Evolutionary conservation across 805 yeast genomes (phyloP).

Genomic region (Grigorovia jiainica): DNA sequence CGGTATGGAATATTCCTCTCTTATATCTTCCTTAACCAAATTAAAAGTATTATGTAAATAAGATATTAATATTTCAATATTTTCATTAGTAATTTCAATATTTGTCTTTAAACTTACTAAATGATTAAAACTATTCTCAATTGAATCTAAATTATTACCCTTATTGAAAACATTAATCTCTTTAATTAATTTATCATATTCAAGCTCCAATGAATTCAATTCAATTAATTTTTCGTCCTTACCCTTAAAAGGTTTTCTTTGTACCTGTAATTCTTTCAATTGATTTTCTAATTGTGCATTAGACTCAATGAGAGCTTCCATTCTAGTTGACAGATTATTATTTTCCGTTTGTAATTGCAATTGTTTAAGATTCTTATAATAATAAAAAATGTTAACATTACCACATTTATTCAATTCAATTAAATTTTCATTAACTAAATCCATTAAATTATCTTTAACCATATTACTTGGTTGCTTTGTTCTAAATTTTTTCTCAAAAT

Average conservation of each 20-base stretch:
- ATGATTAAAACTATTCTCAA: too few species aligned
- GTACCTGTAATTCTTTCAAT: neutral
- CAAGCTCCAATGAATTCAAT: neutral
- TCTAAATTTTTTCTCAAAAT: constrained; percentile 8
- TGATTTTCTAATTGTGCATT: neutral
- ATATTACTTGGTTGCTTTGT: constrained; percentile 3
- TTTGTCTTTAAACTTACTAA: constrained; percentile 4
- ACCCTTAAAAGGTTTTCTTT: constrained; percentile 1
- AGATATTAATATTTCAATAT: constrained; percentile 33
- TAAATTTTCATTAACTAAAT: constrained; percentile 4
- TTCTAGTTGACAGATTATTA: neutral
- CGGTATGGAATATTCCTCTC: constrained; percentile 36
- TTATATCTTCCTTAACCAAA: constrained; percentile 24
- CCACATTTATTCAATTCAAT: constrained; percentile 46
- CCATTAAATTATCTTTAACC: constrained; percentile 5
- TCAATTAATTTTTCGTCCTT: constrained; percentile 1
- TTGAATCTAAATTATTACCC: too few species aligned
- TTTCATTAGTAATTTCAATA: constrained; percentile 28
- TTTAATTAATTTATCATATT: neutral
- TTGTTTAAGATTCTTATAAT: constrained; percentile 3
- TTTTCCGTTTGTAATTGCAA: constrained; percentile 1
- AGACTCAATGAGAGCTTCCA: neutral
- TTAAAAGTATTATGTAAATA: constrained; percentile 29
- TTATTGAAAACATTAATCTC: too few species aligned
- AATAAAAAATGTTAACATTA: constrained; percentile 36